Conservation (phyloP, 2,329 filamentous ascomycete species). For the Catunica adiposa region DNA sequence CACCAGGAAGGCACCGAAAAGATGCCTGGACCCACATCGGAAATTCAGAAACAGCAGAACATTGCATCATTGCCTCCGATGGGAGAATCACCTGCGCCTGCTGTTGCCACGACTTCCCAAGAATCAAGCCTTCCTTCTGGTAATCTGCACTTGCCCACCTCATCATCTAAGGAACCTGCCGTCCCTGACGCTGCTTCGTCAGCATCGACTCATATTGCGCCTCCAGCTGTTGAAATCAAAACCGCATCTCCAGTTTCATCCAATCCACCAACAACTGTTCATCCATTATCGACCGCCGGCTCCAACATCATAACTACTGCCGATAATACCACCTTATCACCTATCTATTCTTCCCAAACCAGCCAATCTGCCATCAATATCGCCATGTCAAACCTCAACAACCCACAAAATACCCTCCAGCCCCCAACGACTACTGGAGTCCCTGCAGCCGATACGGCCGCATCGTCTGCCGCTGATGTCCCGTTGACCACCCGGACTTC, state of each 20-base stretch:
- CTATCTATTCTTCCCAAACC: not conserved
- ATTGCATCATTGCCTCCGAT: not conserved
- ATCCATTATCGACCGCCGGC: not conserved
- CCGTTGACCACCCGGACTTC: constrained; percentile 29
- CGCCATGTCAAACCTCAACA: not conserved
- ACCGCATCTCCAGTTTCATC: not conserved
- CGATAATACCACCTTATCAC: not conserved
- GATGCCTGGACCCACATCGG: not conserved
- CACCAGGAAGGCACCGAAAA: not conserved
- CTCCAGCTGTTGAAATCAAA: not conserved
- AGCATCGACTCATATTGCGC: not conserved
- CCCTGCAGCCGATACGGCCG: constrained; percentile 16
- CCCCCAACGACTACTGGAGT: constrained; percentile 21
- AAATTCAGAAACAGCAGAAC: not conserved
- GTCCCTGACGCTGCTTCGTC: not conserved
- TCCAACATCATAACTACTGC: constrained; percentile 3
- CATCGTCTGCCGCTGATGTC: constrained; percentile 16
- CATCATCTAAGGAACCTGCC: not conserved
- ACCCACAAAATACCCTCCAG: constrained; percentile 29
- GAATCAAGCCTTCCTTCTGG: no score
- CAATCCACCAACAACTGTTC: not conserved
- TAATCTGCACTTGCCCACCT: not conserved
- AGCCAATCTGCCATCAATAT: not conserved
- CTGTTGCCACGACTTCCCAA: no score
- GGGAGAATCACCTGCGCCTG: not conserved